Percentiles rank a stretch among this genome's conserved stretches.
phyloP scores from a whole-genome alignment of 148 eudicot genomes.

The Fagopyrum homotropicum region DNA sequence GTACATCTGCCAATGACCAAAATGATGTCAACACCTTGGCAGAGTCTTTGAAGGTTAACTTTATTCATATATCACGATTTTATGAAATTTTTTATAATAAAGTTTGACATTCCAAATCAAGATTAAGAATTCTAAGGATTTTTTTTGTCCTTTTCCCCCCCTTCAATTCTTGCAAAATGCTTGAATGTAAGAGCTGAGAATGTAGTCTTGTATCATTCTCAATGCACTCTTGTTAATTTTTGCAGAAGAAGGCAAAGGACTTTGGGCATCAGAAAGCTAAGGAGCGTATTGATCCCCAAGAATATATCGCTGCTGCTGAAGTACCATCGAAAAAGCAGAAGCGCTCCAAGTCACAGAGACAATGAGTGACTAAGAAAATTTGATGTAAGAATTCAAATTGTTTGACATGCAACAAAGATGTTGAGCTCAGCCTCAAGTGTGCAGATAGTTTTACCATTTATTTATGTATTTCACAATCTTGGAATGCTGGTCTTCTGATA shows the following conservation, averaged over 20 bases:
- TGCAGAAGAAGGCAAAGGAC: constrained; percentile 72
- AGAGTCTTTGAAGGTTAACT: constrained; percentile 63
- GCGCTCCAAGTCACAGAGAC: constrained; percentile 7
- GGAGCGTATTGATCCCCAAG: constrained; percentile 40
- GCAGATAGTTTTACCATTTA: no score
- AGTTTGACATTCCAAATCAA: not conserved
- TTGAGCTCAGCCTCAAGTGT: no score
- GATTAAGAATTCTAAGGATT: not conserved
- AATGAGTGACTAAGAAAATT: not conserved
- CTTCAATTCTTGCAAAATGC: not conserved
- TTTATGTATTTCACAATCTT: not conserved
- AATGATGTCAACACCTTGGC: constrained; percentile 50
- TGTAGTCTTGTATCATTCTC: not conserved
- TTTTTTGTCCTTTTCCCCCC: no score
- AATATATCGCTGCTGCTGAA: constrained; percentile 24
- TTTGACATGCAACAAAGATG: not conserved
- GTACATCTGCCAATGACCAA: constrained; percentile 21
- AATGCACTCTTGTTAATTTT: not conserved
- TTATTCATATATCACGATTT: not conserved
- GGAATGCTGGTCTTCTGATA: not conserved
- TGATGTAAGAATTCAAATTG: not conserved
- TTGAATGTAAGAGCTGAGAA: not conserved
- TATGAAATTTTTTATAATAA: no score
- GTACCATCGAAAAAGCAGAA: constrained; percentile 48
- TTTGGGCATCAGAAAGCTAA: constrained; percentile 33